Evolutionary conservation across 2,329 filamentous ascomycete genomes (phyloP).

Genomic region (Fusarium coffeatum): DNA sequence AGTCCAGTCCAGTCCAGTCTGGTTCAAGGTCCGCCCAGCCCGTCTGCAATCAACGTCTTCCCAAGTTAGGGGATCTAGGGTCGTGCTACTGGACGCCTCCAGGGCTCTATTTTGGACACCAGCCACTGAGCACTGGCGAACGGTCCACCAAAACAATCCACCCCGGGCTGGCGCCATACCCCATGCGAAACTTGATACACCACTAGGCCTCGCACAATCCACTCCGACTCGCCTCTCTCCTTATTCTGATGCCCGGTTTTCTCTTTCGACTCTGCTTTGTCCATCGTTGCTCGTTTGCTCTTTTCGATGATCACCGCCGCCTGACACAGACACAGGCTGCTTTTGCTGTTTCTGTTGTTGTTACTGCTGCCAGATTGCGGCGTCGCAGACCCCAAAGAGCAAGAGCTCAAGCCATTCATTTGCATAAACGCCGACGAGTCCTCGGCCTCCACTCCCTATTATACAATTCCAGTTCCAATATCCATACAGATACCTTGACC

Average conservation of each 20-base stretch:
- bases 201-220: conserved; percentile 36
- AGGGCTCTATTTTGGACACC: conserved; percentile 40
- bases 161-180: conserved; percentile 42
- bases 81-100: conserved; percentile 37
- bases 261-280: conserved; percentile 61
- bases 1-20: background rate
- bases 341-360: conserved; percentile 53
- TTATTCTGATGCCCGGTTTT: conserved; percentile 60
- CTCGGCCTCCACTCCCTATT: conserved; percentile 50
- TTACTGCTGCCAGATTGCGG: conserved; percentile 55
- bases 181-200: conserved; percentile 44
- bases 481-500: conserved; percentile 1
- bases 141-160: conserved; percentile 34
- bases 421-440: conserved; percentile 51
- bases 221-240: conserved; percentile 42
- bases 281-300: conserved; percentile 58
- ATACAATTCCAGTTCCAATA: conserved; percentile 35
- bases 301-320: conserved; percentile 59
- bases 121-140: conserved; percentile 29
- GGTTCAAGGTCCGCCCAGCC: conserved; percentile 9
- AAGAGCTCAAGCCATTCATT: conserved; percentile 54
- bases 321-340: conserved; percentile 55
- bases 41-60: conserved; percentile 20
- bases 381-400: conserved; percentile 53
- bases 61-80: conserved; percentile 38